Percentiles rank a stretch among this genome's conserved stretches.
These are phyloP conservation scores for Dissophora globulifera DNA, from an alignment of 192 early-diverging fungal genomes.

Conservation along the genomic window DNA sequence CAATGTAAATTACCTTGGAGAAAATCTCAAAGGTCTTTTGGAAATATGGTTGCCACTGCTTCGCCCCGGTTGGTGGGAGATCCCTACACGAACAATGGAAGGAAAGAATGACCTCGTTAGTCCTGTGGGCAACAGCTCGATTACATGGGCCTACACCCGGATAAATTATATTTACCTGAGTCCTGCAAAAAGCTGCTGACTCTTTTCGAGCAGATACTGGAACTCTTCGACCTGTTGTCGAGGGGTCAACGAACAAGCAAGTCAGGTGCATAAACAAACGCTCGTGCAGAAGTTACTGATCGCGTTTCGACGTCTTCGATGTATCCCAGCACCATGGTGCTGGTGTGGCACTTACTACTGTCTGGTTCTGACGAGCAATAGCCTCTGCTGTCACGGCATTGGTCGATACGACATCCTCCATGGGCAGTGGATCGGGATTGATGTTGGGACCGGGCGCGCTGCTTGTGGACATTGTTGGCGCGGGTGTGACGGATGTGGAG, in stretches of 20 bases:
- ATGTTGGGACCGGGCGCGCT: not conserved
- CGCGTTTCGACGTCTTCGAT: too few species aligned
- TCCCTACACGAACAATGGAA: constrained; percentile 64
- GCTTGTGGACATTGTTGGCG: not conserved
- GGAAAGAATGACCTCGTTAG: not conserved
- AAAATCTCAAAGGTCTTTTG: constrained; percentile 98
- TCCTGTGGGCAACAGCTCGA: too few species aligned
- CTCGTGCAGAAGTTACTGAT: too few species aligned
- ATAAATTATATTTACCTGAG: constrained; percentile 66
- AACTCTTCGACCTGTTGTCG: constrained; percentile 79
- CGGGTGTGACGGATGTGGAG: not conserved
- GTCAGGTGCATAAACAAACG: too few species aligned
- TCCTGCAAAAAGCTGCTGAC: constrained; percentile 95
- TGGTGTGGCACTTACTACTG: constrained; percentile 19
- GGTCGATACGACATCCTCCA: constrained; percentile 49
- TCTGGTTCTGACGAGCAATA: constrained; percentile 49
- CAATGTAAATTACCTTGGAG: constrained; percentile 66
- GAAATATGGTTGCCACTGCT: constrained; percentile 84
- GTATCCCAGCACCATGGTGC: not conserved
- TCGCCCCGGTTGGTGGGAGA: constrained; percentile 84
- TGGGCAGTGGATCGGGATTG: constrained; percentile 17
- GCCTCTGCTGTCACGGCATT: constrained; percentile 48
- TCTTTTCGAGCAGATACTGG: constrained; percentile 95
- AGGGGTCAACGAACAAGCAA: not conserved
- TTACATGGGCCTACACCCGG: not conserved